Percentiles rank a stretch among this genome's conserved stretches.
phyloP scores from a whole-genome alignment of 208 protist species.

The Crithidia thermophila region DNA sequence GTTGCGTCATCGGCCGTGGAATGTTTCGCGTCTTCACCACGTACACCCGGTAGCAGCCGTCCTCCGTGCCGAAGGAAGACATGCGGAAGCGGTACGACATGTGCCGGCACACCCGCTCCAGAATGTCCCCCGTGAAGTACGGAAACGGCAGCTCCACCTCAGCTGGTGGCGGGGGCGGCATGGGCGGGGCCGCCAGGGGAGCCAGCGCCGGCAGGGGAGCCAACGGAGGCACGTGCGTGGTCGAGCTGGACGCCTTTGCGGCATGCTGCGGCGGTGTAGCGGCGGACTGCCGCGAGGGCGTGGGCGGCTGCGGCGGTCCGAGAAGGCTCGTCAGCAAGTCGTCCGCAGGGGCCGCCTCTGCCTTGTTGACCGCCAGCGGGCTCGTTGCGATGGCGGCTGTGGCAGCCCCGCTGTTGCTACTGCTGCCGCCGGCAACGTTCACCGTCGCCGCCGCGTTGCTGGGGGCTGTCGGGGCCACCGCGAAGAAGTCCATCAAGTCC shows the following conservation, averaged over 20 bases:
- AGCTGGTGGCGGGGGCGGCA: slow-evolving; percentile 4
- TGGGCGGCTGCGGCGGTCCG: not conserved
- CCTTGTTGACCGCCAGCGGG: too few species aligned
- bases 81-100: slow-evolving; percentile 78
- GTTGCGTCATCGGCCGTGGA: slow-evolving; percentile 75
- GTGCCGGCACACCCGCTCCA: slow-evolving; percentile 72
- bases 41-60: slow-evolving; percentile 47
- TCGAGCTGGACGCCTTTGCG: not conserved
- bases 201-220: not conserved
- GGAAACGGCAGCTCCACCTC: slow-evolving; percentile 74
- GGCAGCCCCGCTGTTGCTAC: not conserved
- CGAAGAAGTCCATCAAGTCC: slow-evolving; percentile 35
- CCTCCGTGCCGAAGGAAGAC: slow-evolving; percentile 41
- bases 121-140: slow-evolving; percentile 64
- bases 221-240: not conserved
- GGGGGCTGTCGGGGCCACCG: not conserved
- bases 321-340: slow-evolving; percentile 2
- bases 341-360: too few species aligned
- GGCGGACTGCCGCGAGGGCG: not conserved
- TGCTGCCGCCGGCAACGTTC: not conserved
- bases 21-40: slow-evolving; percentile 55
- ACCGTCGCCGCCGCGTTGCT: not conserved
- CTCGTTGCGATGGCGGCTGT: not conserved
- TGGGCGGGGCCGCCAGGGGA: not conserved
- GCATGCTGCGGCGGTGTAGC: not conserved